Base-by-base conservation (phyloP, 2,329 filamentous ascomycete genomes). In the Trichoderma breve region DNA sequence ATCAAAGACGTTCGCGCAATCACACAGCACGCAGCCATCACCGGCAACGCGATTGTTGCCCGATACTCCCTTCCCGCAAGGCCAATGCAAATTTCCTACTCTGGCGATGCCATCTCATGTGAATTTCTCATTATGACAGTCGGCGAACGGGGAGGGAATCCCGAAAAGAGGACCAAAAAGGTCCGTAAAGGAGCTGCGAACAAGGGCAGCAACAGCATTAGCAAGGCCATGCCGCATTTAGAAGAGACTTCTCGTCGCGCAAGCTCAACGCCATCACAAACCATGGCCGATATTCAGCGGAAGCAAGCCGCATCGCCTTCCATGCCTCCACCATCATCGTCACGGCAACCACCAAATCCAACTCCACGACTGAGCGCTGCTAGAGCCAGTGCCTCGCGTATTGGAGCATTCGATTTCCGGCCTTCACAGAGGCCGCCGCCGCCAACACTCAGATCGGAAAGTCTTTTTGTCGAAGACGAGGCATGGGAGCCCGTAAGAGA, bases 61-160 rank as follows among this genome's bases (percentile, higher is more conserved):
- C 85, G 85, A 68, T 95, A 94, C 80, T 94, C 93, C 2, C 83
- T 88, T 30, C 92, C 93, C 4, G 88, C 89, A 18, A 87, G 88
- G 18, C 93, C 93, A 1, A 87, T 95, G 78, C 91, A 93, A 76
- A 86, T 95, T 72, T 88, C 86, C 58, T 95, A 95, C 77, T 85
- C 87, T 28, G 86, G 88, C 55, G 90, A 91, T 72, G 92, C 90
- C 39, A 85, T 95, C 36, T 82, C 88, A 47, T 93, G 90, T 80
- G 91, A 95, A 74, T 95, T 94, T 76, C 91, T 94, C 57, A 86
- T 95, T 73, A 95, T 94, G 92, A 95, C 93, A 1, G 89, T 92
- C 9, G 93, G 92, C 15, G 92, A 94, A 75, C 84, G 86, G 72
- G 84, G 85, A 66, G 85, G 82, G 32, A 86, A 84, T 60, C 80